Evolutionary conservation across 345 rosid genomes (phyloP), one percentile per base, ranked within the genome.

Genomic region (Turnera subulata): DNA sequence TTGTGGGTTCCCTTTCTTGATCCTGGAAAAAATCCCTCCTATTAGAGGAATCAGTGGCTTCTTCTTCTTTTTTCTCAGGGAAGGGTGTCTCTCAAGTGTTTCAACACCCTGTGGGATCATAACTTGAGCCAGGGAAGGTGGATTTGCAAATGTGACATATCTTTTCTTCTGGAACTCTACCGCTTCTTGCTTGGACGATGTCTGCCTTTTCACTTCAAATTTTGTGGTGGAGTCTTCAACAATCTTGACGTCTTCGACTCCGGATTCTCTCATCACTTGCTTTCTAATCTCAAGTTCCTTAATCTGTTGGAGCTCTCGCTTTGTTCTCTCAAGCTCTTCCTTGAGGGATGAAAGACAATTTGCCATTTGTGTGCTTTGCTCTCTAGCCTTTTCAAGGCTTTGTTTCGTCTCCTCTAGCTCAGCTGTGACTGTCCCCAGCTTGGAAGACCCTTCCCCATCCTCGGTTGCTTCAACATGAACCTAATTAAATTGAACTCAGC

Each of bases 331-430:
- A 2, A 79, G 85, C 46, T 88, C 96, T 24, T 72, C 65, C 45
- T 54, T 73, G 13, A 84, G 76, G 24, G 77, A 51, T 43, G 63
- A 58, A 37, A 84, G 61, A 62, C 59, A 11, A 11, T 55, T 37
- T 16, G 73, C 65, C 72, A 79, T 65, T 11, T 68, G n/a, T 42
- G 48, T 78, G 24, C 70, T 69, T 64, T 73, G 84, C 66, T 77
- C 78, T 63, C 67, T 61, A 4, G 81, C 81, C 54, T 55, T 76
- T 20, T 66, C 19, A 17, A 84, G 84, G 70, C 49, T 73, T 46
- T 64, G 56, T 62, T 78, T 84, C 48, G 80, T 81, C 38, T 82
- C 78, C 59, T 76, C 81, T 7, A 88, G 87, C 78, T 88, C 89
- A 2, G 65, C 61, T 58, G 52, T 73, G 16, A 79, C 39, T 22